Base-by-base conservation (phyloP, 1,284 basidiomycete species). In the Puccinia novopanici region DNA sequence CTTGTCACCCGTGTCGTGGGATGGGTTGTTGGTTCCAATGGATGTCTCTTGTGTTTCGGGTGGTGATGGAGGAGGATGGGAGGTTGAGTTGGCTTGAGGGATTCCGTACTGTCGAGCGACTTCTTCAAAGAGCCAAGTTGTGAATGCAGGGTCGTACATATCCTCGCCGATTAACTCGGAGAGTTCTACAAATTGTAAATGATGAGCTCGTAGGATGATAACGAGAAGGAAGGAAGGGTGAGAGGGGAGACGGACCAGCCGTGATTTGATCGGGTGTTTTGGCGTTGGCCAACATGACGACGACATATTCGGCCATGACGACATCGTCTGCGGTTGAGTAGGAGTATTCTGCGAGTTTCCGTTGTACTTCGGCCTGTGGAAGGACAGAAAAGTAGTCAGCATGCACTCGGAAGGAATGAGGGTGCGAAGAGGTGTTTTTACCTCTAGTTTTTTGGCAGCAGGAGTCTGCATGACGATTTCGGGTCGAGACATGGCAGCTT, bases 261-360 rank as follows among this genome's bases (percentile, higher is more conserved):
- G 83, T 83, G 80, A 85, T 83, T 80, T 84, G 83, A 5, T 83
- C 83, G 5, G 82, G 75, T 22, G 84, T 82, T 81, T 85, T 85
- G 67, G 83, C 83, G 52, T 85, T 85, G 48, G 84, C 84, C 50
- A 85, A 81, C 85, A 86, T 86, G 68, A 86, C 85, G 24, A 84
- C 84, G 55, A 86, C 83, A 77, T 85, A 85, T 75, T 85, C 85
- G 68, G 84, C 84, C 75, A 80, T 75, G 61, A 77, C 78, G 37
- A 68, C 78, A 72, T 82, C 81, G 65, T 76, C 67, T 48, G 67
- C 63, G 4, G 81, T 80, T 3, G 79, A 81, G 54, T 63, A 80
- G 15, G 54, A 76, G 79, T 34, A 82, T 72, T 75, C 73, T 34
- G 73, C 77, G 9, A 80, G 68, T 65, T 80, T 80, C 50, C 77